A percentile compares a stretch with the other conserved stretches of the same genome.
phyloP scores from a whole-genome alignment of 2,329 filamentous ascomycete genomes.

The Pseudogymnoascus sp. region DNA sequence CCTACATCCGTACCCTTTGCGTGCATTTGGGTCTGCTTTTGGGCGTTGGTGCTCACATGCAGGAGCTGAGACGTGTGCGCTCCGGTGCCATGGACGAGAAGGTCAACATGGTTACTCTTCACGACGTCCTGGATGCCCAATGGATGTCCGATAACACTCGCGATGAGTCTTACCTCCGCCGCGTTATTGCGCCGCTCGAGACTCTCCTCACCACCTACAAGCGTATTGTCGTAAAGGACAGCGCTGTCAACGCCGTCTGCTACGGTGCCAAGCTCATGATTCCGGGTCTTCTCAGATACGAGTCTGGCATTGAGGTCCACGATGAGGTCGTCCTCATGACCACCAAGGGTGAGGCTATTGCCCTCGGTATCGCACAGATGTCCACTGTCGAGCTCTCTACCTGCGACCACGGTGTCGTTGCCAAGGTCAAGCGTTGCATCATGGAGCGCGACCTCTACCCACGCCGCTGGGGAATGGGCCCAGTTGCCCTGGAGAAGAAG shows the following conservation, averaged over 20 bases:
- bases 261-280: constrained; percentile 99
- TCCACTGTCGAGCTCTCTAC: constrained; percentile 94
- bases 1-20: constrained; percentile 96
- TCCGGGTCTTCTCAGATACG: constrained; percentile 87
- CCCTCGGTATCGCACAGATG: constrained; percentile 94
- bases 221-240: constrained; percentile 95
- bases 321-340: constrained; percentile 98
- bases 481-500: constrained; percentile 94
- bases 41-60: constrained; percentile 93
- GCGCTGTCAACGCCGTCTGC: constrained; percentile 92
- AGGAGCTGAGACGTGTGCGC: constrained; percentile 89
- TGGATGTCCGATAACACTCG: constrained; percentile 93
- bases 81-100: constrained; percentile 93
- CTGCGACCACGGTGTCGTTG: constrained; percentile 94
- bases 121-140: constrained; percentile 93
- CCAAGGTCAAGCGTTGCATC: constrained; percentile 98
- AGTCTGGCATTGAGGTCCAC: constrained; percentile 83
- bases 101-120: constrained; percentile 81
- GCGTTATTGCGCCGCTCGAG: constrained; percentile 87
- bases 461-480: constrained; percentile 90
- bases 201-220: constrained; percentile 89
- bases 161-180: constrained; percentile 86
- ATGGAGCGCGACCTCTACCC: constrained; percentile 99
- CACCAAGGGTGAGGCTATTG: constrained; percentile 97
- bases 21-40: constrained; percentile 74